Base-by-base conservation (phyloP, 2,329 filamentous ascomycete genomes). In the Neoarthrinium moseri region DNA sequence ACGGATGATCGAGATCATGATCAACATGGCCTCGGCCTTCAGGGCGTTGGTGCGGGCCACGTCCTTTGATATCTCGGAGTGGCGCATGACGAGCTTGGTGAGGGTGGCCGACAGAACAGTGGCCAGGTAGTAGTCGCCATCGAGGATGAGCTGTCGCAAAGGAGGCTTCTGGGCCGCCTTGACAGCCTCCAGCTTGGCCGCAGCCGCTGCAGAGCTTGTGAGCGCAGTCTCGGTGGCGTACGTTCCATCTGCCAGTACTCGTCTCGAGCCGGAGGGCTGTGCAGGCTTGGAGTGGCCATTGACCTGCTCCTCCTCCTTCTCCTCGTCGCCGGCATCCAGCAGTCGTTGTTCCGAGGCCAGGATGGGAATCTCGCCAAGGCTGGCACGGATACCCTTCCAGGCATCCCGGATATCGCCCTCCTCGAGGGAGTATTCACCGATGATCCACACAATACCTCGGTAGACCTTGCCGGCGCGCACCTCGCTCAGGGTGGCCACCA, bases 1-100 rank as follows among this genome's bases (percentile, higher is more conserved):
- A 40, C 94, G 91, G 55, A 99, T 90, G 56, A 99, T 95, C 5
- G 94, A 97, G 58, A 99, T 96, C 91, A 97, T 96, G 64, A 99
- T 97, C 43, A 99, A 80, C 94, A 99, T 99, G 35, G 94, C 94
- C 69, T 99, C 94, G 4, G 94, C 94, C 40, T 90, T 87, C 21
- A 99, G 80, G 23, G 92, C 91, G 59, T 99, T 99, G 23, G 92
- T 97, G 30, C 94, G 86, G 34, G 89, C 88, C 34, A 78, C 70
- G 58, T 96, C 92, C 20, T 86, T 75, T 2, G 92, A 96, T 49
- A 97, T 91, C 63, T 97, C 91, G 2, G 90, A 87, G 66, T 97
- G 91, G 43, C 94, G 88, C 91, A 99, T 96, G 41, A 99, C 94
- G 45, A 99, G 80, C 72, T 99, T 99, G 13, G 94, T 96, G 47